phyloP scores from a whole-genome alignment of 2,329 filamentous ascomycete species.

The Fusarium annulatum region DNA sequence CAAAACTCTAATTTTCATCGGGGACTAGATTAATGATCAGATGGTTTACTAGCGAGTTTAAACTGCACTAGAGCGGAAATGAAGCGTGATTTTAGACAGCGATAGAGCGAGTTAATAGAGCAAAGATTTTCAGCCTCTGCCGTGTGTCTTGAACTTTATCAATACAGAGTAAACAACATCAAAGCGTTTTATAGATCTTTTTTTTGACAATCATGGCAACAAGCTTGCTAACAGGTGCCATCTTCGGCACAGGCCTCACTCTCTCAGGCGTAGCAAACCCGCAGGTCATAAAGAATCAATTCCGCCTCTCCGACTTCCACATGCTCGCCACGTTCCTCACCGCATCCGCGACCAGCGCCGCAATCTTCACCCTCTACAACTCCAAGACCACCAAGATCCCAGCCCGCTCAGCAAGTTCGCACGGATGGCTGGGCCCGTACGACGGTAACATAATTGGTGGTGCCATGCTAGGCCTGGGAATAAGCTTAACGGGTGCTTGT shows the following conservation, averaged over 20 bases:
- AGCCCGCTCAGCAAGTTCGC: not conserved
- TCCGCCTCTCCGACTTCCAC: conserved; percentile 19
- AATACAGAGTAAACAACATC: not conserved
- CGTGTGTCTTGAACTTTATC: not conserved
- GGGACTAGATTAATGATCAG: conserved; percentile 7
- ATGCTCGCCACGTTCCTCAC: conserved; percentile 26
- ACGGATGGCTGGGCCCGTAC: conserved; percentile 8
- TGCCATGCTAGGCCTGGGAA: conserved; percentile 20
- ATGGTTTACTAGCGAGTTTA: not conserved
- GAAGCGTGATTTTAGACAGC: conserved; percentile 13
- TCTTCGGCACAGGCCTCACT: conserved; percentile 18
- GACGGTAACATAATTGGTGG: conserved; percentile 22
- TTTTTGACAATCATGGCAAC: not conserved
- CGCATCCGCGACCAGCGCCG: conserved; percentile 14
- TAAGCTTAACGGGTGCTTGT: conserved; percentile 27
- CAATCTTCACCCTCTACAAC: conserved; percentile 14
- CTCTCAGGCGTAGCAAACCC: conserved; percentile 17
- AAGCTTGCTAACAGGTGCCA: conserved; percentile 6
- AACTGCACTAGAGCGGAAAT: not conserved
- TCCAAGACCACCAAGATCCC: not conserved
- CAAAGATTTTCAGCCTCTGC: not conserved
- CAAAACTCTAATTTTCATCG: not conserved
- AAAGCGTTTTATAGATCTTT: not conserved
- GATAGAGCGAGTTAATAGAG: conserved; percentile 1
- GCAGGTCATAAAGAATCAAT: conserved; percentile 17